Base-by-base conservation (phyloP, 768 basidiomycete species). In the Xerocomus spinulosus region DNA sequence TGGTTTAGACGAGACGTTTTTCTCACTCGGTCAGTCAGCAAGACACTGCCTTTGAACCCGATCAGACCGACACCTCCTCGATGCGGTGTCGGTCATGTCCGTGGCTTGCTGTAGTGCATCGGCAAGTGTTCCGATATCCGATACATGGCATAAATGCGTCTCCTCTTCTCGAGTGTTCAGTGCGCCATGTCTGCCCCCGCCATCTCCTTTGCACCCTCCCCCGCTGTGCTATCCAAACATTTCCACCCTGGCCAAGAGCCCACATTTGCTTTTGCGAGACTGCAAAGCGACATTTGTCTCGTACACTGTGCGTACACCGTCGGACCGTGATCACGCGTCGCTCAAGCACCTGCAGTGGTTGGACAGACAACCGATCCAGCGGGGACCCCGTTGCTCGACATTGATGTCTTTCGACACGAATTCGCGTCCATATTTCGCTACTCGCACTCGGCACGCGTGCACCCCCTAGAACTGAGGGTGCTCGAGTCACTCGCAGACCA, bases 361-460 rank as follows among this genome's bases (percentile, higher is more conserved):
- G 54, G 54, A 38, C 58, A 49, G 51, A 45, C 63, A 23, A 24
- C 44, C 7, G 57, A 61, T 34, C 13, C 52, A 4, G 57, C 52
- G 3, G 49, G 50, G 2, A 42, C 52, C 2, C 45, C 53, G 9
- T 21, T 48, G n/a, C 44, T 66, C 18, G 56, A 60, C 26, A 43
- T 68, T 1, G 51, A 60, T 25, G 33, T 68, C 42, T 68, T 68
- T 49, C 54, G 58, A 15, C 80, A 83, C 58, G 81, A 83, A 62
- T 81, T 82, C 53, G 77, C 78, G 61, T 77, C 77, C 53, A 83
- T 83, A 43, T 83, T 83, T 56, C 79, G 81, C 32, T 75, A 79
- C 47, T 66, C 66, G 1, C 76, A 82, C 51, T 76, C 78, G 12
- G 54, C 71, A 2, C 73, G 79, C 17, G 42, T 68, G 0, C 58